Conservation (phyloP, 768 basidiomycete species). For the Amanita brunnescens region DNA sequence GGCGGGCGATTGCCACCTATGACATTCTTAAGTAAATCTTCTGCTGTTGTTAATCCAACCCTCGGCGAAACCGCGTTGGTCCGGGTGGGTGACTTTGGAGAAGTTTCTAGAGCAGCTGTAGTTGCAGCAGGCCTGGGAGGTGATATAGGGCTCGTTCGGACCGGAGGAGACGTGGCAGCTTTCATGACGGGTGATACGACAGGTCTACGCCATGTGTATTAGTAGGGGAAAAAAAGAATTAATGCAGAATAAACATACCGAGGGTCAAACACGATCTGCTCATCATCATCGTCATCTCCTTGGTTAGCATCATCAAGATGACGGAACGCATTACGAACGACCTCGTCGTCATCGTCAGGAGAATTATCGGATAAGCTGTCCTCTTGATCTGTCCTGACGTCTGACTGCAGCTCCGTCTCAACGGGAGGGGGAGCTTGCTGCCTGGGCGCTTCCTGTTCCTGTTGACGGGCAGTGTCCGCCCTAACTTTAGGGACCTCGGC, state of each 20-base stretch:
- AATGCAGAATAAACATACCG: constrained; percentile 27
- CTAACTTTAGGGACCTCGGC: constrained; percentile 12
- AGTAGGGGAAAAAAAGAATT: background rate
- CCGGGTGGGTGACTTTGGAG: constrained; percentile 25
- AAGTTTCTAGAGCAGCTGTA: constrained; percentile 14
- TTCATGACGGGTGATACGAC: constrained; percentile 18
- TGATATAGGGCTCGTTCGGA: constrained; percentile 25
- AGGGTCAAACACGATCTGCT: constrained; percentile 73
- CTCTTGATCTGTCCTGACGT: background rate
- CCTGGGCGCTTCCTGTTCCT: constrained; percentile 12
- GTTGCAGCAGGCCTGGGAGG: constrained; percentile 24
- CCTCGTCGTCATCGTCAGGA: constrained; percentile 53
- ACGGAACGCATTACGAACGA: constrained; percentile 60
- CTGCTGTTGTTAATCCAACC: constrained; percentile 46
- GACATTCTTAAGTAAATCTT: constrained; percentile 56
- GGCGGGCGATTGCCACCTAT: constrained; percentile 26
- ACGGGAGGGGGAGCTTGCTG: constrained; percentile 13
- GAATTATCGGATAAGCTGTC: constrained; percentile 6
- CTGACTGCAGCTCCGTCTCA: background rate
- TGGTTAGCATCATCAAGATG: constrained; percentile 32
- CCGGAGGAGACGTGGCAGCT: constrained; percentile 25
- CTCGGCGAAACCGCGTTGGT: constrained; percentile 16
- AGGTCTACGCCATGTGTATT: constrained; percentile 16
- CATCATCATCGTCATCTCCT: constrained; percentile 41
- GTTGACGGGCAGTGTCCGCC: background rate